Evolutionary conservation across 2,329 filamentous ascomycete species (phyloP).

Genomic region (Fusarium caatingaense): DNA sequence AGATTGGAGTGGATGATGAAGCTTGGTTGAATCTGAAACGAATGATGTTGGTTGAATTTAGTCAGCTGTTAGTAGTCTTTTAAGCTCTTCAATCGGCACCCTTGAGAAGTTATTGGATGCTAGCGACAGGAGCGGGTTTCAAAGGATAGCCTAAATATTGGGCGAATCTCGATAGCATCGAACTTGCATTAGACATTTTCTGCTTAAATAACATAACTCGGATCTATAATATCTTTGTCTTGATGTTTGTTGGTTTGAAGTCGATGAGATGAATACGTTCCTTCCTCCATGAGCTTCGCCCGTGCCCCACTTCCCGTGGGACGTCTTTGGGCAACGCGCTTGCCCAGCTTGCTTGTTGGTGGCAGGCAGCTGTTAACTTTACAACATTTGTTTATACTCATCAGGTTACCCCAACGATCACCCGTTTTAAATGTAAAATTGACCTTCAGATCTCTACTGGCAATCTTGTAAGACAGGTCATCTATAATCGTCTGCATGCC

Average conservation of each 20-base stretch:
- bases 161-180: background rate
- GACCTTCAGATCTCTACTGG: background rate
- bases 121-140: background rate
- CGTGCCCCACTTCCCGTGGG: slow-evolving; percentile 24
- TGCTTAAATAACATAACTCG: too few relatives aligned
- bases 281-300: slow-evolving; percentile 5
- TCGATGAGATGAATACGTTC: background rate
- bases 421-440: background rate
- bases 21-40: slow-evolving; percentile 9
- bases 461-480: background rate
- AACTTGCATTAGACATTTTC: background rate
- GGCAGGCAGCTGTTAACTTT: background rate
- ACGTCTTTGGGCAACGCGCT: background rate
- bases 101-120: background rate
- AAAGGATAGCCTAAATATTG: background rate
- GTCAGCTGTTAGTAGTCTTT: background rate
- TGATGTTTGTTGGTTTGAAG: background rate
- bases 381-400: background rate
- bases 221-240: background rate
- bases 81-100: background rate
- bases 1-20: slow-evolving; percentile 1
- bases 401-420: background rate
- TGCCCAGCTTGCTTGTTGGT: too few relatives aligned
- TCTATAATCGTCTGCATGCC: background rate
- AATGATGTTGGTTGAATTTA: background rate